Conservation (phyloP, 495 filamentous ascomycete genomes). For the Aspergillus egyptiacus region DNA sequence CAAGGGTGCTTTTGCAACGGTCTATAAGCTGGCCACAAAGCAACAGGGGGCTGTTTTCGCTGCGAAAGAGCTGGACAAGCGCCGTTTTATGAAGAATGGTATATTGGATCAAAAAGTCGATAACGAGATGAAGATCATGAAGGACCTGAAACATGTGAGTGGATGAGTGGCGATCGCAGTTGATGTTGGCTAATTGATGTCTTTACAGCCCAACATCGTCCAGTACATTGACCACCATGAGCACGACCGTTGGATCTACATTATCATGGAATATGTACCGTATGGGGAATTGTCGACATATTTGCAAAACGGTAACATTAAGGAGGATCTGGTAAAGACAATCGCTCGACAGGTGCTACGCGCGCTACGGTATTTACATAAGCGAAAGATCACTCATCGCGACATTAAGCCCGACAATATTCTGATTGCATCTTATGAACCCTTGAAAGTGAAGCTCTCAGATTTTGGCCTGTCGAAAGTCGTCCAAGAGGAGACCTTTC, state of each 20-base stretch:
- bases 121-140: constrained; percentile 94
- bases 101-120: constrained; percentile 78
- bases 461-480: constrained; percentile 96
- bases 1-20: constrained; percentile 88
- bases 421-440: constrained; percentile 64
- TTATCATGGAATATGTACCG: constrained; percentile 93
- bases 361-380: constrained; percentile 82
- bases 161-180: background rate
- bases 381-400: constrained; percentile 82
- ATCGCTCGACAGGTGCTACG: constrained; percentile 73
- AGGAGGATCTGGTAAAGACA: constrained; percentile 59
- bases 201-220: constrained; percentile 73
- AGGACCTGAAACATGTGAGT: constrained; percentile 72
- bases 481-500: constrained; percentile 79
- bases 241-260: constrained; percentile 70
- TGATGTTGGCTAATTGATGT: background rate
- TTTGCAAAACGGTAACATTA: constrained; percentile 54
- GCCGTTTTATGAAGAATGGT: constrained; percentile 81
- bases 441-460: constrained; percentile 80
- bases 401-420: constrained; percentile 99
- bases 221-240: constrained; percentile 82
- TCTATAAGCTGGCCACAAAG: constrained; percentile 77
- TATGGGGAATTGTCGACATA: constrained; percentile 77
- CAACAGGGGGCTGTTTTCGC: constrained; percentile 75
- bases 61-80: constrained; percentile 87